Base-by-base conservation (phyloP, 345 rosid genomes). In the Leavenworthia alabamica region DNA sequence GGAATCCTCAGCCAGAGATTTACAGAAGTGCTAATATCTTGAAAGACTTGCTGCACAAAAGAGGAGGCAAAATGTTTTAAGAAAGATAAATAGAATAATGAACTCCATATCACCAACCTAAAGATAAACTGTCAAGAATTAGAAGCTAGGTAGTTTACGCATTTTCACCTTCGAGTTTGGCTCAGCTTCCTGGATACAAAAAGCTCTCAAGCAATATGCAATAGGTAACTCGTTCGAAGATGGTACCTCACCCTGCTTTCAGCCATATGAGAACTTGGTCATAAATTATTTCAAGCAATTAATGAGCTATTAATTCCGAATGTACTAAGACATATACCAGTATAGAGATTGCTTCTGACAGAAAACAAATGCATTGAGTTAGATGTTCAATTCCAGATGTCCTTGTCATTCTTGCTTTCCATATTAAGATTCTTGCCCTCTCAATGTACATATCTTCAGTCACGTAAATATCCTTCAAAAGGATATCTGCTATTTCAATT, bases 161-260 rank as follows among this genome's bases (percentile, higher is more conserved):
- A 76, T 62, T 40, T 65, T 52, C 73, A 92, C 97, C 98, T 89
- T 78, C 32, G 97, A 89, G 65, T 70, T 77, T 51, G 98, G 90
- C 47, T 86, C 95, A 53, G 66, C 79, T 75, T 92, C 98, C 45
- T 82, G 82, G 51, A 56, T 67, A 60, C 88, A 80, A 4, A 92
- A 75, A 44, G 90, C 98, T 48, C 88, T 85, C 70, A 89, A 71
- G 73, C 82, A 77, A 75, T 86, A 74, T 31, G 89, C 86, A 60
- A 78, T 73, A 62, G 95, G 87, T 75, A 89, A 71, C 39, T 74
- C 80, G 75, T 79, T 79, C 56, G 49, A 66, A 32, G 35, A 64
- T 51, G 75, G 36, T 27, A 60, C 17, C 49, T 72, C 55, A 56
- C 62, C 70, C 54, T 67, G 74, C 86, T 82, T 78, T 73, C 62